A percentile compares a stretch with the other conserved stretches of the same genome.
Evolutionary conservation across 805 yeast species (phyloP).

Genomic region (Zygotorulaspora danielsina): DNA sequence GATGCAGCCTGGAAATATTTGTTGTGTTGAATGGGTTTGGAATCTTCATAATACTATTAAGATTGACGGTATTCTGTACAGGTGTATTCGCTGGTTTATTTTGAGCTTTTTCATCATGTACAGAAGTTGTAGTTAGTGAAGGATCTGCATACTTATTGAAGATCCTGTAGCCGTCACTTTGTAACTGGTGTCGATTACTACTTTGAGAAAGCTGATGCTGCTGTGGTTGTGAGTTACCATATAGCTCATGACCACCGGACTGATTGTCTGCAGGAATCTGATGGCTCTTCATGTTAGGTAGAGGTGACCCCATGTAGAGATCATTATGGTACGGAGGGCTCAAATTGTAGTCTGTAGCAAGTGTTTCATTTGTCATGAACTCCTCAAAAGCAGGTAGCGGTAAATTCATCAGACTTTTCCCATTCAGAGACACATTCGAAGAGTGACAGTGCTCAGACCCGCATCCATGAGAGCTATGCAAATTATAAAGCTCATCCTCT

Average conservation of each 20-base stretch:
- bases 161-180: conserved; percentile 7
- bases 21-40: conserved; percentile 16
- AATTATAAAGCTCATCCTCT: conserved; percentile 34
- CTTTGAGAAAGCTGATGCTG: conserved; percentile 3
- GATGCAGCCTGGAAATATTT: conserved; percentile 1
- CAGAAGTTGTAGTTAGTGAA: conserved; percentile 32
- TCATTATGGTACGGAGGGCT: conserved; percentile 1
- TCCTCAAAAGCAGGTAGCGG: conserved; percentile 14
- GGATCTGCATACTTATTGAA: conserved; percentile 37
- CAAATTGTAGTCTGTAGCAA: conserved; percentile 4
- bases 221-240: background rate
- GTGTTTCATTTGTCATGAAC: conserved; percentile 3
- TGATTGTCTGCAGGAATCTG: background rate
- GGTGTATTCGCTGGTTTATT: conserved; percentile 14
- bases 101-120: conserved; percentile 4
- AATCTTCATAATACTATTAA: conserved; percentile 24
- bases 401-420: conserved; percentile 12
- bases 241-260: background rate
- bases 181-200: conserved; percentile 4
- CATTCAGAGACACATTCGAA: conserved; percentile 2
- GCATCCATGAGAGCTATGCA: conserved; percentile 7
- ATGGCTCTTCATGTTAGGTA: background rate
- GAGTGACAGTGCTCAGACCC: conserved; percentile 10
- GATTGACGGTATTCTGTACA: conserved; percentile 27
- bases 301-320: background rate